Conservation (phyloP, 768 basidiomycete genomes). For the Naematelia aurantialba region DNA sequence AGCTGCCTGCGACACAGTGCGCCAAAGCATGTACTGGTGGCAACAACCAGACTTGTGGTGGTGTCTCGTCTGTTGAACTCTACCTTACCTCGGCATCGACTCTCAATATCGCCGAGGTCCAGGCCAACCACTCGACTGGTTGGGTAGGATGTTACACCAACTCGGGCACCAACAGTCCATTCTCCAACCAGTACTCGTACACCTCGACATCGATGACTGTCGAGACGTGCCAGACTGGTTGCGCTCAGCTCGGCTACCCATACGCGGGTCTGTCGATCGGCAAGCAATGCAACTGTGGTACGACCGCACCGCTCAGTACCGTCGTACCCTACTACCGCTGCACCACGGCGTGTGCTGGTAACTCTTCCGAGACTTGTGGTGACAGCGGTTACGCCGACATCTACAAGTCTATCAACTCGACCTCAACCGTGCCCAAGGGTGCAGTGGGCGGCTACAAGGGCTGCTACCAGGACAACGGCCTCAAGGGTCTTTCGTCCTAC, state of each 20-base stretch:
- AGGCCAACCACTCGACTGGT: not conserved
- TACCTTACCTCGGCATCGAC: not conserved
- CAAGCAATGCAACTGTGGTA: conserved; percentile 1
- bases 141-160: not conserved
- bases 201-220: conserved; percentile 14
- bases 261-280: conserved; percentile 20
- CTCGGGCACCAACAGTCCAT: not conserved
- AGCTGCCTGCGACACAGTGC: not conserved
- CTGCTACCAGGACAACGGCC: not conserved
- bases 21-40: conserved; percentile 19
- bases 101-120: not conserved
- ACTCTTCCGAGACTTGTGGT: conserved; percentile 15
- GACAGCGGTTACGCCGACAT: not conserved
- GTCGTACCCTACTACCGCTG: conserved; percentile 12
- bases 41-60: conserved; percentile 11
- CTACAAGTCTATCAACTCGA: not conserved
- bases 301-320: not conserved
- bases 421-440: not conserved
- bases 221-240: conserved; percentile 14
- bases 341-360: conserved; percentile 29
- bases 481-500: not conserved
- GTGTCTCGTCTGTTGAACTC: conserved; percentile 1
- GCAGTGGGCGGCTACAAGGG: conserved; percentile 1
- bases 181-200: not conserved
- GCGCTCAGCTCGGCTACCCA: conserved; percentile 10